Evolutionary conservation across 768 basidiomycete genomes (phyloP).

Genomic region (Austroboletus eburneus): DNA sequence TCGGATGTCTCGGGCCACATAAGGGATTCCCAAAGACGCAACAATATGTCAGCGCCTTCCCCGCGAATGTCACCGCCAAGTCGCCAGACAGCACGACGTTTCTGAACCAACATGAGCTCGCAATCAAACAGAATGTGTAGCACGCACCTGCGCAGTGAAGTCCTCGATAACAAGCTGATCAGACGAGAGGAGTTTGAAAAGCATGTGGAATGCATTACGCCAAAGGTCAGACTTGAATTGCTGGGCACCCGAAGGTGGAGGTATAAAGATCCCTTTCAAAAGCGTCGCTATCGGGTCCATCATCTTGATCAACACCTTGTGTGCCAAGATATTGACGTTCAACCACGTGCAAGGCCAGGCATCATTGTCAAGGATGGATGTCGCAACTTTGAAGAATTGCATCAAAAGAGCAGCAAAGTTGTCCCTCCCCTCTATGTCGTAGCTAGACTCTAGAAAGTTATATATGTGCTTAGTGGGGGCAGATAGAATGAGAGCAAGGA

Average conservation of each 20-base stretch:
- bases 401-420: constrained; percentile 66
- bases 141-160: constrained; percentile 80
- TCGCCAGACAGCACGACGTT: constrained; percentile 93
- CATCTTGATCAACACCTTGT: constrained; percentile 84
- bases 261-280: constrained; percentile 80
- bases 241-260: constrained; percentile 53
- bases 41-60: constrained; percentile 77
- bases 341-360: constrained; percentile 91
- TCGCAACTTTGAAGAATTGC: constrained; percentile 76
- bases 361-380: constrained; percentile 79
- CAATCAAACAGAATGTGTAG: not conserved
- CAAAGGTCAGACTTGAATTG: constrained; percentile 77
- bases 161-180: constrained; percentile 93
- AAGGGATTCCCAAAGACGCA: constrained; percentile 81
- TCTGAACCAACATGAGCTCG: constrained; percentile 41
- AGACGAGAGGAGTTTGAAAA: constrained; percentile 82
- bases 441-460: constrained; percentile 70
- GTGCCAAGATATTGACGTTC: constrained; percentile 84
- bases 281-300: constrained; percentile 77
- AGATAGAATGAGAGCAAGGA: constrained; percentile 78
- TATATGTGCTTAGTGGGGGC: constrained; percentile 73
- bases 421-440: constrained; percentile 88
- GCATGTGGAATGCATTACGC: constrained; percentile 75
- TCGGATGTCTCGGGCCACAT: constrained; percentile 68
- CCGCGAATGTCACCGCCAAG: constrained; percentile 95